A percentile compares a stretch with the other conserved stretches of the same genome.
Conservation (phyloP, 208 protist species). For the Acanthamoeba royreba region DNA sequence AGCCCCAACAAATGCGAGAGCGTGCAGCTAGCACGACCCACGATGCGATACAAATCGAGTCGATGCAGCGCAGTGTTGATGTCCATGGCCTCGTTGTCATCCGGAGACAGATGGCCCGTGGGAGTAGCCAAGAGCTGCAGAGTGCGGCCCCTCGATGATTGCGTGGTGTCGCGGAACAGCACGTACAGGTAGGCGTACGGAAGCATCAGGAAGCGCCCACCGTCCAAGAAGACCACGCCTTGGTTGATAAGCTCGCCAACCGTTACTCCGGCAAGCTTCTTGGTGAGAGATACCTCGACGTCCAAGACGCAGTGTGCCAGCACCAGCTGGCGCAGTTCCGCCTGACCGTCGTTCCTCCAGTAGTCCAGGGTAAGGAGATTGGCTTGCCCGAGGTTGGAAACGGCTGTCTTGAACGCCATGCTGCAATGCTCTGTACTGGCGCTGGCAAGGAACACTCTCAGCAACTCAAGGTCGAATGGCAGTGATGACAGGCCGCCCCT, state of each 20-base stretch:
- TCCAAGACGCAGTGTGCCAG: slow-evolving; percentile 15
- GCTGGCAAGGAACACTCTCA: not conserved
- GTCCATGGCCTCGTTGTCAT: slow-evolving; percentile 12
- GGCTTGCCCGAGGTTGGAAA: not conserved
- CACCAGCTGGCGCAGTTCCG: not conserved
- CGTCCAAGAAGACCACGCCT: slow-evolving; percentile 32
- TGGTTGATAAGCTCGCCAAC: slow-evolving; percentile 33
- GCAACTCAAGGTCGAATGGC: not conserved
- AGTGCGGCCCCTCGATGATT: slow-evolving; percentile 23
- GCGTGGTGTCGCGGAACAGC: slow-evolving; percentile 29
- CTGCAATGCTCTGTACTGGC: not conserved
- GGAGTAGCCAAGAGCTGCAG: slow-evolving; percentile 29
- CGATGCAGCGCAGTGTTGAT: slow-evolving; percentile 17
- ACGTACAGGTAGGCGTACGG: slow-evolving; percentile 29
- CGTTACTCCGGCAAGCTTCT: not conserved
- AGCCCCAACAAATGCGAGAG: slow-evolving; percentile 12
- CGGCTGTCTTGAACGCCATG: slow-evolving; percentile 16
- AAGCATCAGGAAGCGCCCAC: not conserved
- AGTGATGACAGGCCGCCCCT: not conserved
- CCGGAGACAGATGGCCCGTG: slow-evolving; percentile 4
- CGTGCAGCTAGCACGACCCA: not conserved
- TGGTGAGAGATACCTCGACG: slow-evolving; percentile 6
- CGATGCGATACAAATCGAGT: not conserved
- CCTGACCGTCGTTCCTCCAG: not conserved
- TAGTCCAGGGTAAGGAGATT: slow-evolving; percentile 23